These are phyloP conservation scores for Smallanthus sonchifolius DNA, from an alignment of 129 eudicot species.

Conservation along the genomic window DNA sequence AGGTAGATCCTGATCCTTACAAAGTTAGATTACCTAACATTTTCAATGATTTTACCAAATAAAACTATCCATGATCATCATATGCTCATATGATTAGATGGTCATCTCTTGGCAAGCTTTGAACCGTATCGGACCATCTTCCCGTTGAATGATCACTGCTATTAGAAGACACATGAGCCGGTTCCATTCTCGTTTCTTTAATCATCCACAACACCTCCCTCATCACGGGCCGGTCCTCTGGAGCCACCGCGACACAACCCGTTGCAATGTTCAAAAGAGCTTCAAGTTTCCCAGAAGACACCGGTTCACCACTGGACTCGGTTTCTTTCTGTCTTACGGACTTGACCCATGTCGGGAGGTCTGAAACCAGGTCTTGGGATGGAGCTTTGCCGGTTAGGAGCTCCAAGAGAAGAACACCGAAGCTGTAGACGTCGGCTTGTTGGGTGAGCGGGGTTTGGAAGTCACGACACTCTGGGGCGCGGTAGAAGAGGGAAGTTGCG, in stretches of 20 bases:
- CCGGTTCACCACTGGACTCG: conserved; percentile 55
- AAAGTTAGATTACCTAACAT: neutral
- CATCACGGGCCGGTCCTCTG: conserved; percentile 59
- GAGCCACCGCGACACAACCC: conserved; percentile 58
- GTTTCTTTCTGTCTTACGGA: conserved; percentile 70
- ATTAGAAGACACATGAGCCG: conserved; percentile 65
- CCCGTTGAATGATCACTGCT: conserved; percentile 97
- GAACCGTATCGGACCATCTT: conserved; percentile 95
- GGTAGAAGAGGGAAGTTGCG: conserved; percentile 56
- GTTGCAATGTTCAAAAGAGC: conserved; percentile 64
- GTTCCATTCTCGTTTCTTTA: conserved; percentile 56
- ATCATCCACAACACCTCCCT: conserved; percentile 78
- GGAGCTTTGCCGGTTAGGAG: conserved; percentile 83
- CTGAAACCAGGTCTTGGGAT: conserved; percentile 65
- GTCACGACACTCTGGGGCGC: conserved; percentile 77
- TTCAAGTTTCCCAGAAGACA: conserved; percentile 54
- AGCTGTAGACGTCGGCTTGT: conserved; percentile 77
- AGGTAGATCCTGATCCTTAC: neutral
- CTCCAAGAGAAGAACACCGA: conserved; percentile 69
- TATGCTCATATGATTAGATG: conserved; percentile 60
- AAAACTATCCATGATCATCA: neutral
- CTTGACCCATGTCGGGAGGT: conserved; percentile 68
- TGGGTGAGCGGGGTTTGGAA: conserved; percentile 41
- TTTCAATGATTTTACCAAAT: neutral
- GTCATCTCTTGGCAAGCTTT: conserved; percentile 77